Evolutionary conservation across 495 filamentous ascomycete genomes (phyloP).

Genomic region (Aspergillus steynii): DNA sequence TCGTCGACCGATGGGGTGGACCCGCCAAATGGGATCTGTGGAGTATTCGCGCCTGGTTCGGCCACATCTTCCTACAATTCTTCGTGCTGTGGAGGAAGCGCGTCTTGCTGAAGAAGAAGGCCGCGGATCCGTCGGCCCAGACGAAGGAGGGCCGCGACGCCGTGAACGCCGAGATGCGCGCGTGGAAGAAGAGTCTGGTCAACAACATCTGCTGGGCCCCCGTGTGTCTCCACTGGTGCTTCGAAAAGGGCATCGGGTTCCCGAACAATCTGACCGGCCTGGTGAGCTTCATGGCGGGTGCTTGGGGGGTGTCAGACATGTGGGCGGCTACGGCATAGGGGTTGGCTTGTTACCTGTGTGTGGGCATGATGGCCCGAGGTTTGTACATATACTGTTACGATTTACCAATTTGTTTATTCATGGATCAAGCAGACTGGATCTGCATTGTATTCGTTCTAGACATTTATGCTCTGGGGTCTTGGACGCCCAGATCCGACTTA

Average conservation of each 20-base stretch:
- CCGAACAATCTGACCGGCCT: conserved; percentile 66
- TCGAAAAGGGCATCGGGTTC: conserved; percentile 69
- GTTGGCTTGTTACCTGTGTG: neutral
- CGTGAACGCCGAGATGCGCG: conserved; percentile 42
- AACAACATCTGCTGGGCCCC: conserved; percentile 60
- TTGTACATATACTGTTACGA: conserved; percentile 12
- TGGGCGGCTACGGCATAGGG: conserved; percentile 36
- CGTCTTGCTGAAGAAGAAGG: conserved; percentile 34
- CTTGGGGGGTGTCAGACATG: conserved; percentile 39
- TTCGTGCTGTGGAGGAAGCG: conserved; percentile 58
- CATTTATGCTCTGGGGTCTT: too few species aligned
- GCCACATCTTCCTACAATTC: conserved; percentile 75
- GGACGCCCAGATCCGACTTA: too few species aligned
- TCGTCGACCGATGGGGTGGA: conserved; percentile 59
- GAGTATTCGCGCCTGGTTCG: conserved; percentile 79
- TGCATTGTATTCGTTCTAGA: neutral
- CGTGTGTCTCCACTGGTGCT: conserved; percentile 77
- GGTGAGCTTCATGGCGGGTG: conserved; percentile 60
- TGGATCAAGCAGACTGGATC: neutral
- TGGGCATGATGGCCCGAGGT: neutral
- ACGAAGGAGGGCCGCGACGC: conserved; percentile 39
- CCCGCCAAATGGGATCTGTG: conserved; percentile 62
- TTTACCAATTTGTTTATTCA: conserved; percentile 11
- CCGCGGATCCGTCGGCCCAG: conserved; percentile 22
- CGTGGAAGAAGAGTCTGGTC: conserved; percentile 47